Evolutionary conservation across 2,329 filamentous ascomycete genomes (phyloP).

Genomic region (Colletotrichum magnum): DNA sequence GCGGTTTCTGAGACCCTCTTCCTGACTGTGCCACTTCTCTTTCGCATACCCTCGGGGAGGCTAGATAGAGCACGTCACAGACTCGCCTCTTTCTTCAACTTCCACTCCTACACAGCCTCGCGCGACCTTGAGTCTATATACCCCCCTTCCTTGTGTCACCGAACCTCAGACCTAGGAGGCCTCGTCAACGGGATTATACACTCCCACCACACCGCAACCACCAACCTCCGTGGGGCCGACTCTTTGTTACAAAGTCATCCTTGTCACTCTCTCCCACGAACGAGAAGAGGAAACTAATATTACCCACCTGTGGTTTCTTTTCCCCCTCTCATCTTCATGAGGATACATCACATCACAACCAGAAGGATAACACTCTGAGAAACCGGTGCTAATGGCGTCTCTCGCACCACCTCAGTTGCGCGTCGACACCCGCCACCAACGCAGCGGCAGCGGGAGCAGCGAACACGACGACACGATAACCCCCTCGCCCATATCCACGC

Average conservation of each 20-base stretch:
- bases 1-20: conserved; percentile 1
- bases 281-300: too few species aligned
- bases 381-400: conserved; percentile 39
- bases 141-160: conserved; percentile 14
- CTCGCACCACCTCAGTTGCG: conserved; percentile 39
- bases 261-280: neutral
- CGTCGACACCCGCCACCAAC: conserved; percentile 36
- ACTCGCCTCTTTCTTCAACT: conserved; percentile 19
- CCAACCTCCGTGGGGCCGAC: neutral
- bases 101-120: neutral
- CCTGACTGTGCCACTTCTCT: conserved; percentile 25
- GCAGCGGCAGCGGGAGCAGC: conserved; percentile 8
- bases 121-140: conserved; percentile 14
- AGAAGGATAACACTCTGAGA: neutral
- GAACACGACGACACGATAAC: conserved; percentile 40
- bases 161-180: neutral
- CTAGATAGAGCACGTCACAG: too few species aligned
- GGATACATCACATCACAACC: conserved; percentile 6
- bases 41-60: neutral
- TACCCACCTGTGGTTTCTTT: too few species aligned
- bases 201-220: neutral
- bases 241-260: neutral
- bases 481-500: conserved; percentile 39
- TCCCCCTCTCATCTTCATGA: conserved; percentile 4
- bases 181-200: neutral